A percentile compares a stretch with the other conserved stretches of the same genome.
Evolutionary conservation across 192 early-diverging fungal species (phyloP).

Genomic region (Chytriomyces confervae): DNA sequence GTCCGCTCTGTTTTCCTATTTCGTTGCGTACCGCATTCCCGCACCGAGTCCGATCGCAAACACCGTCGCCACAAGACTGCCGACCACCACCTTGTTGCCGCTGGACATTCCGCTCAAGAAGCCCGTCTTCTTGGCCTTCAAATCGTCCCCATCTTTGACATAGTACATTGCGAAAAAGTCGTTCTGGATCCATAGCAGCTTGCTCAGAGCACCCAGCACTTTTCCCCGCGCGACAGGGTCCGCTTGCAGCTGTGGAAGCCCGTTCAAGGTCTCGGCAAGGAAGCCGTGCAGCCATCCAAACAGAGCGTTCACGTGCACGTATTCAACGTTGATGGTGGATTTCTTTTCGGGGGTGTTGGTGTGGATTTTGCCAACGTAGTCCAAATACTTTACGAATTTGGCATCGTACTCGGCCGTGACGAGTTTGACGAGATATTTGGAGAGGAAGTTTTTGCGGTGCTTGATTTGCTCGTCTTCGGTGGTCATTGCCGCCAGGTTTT

Average conservation of each 20-base stretch:
- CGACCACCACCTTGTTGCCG: no score
- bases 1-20: no score
- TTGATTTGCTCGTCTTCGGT: conserved; percentile 73
- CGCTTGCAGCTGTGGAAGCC: conserved; percentile 47
- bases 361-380: conserved; percentile 80
- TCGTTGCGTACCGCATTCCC: no score
- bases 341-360: conserved; percentile 75
- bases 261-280: conserved; percentile 58
- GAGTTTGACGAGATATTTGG: conserved; percentile 74
- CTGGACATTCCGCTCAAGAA: no score
- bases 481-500: conserved; percentile 51
- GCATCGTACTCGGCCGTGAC: conserved; percentile 58
- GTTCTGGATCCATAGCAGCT: conserved; percentile 86
- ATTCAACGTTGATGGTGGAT: conserved; percentile 80
- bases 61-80: no score
- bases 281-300: conserved; percentile 62
- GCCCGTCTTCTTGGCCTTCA: not conserved
- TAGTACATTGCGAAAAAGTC: conserved; percentile 82
- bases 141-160: conserved; percentile 59
- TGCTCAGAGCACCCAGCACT: conserved; percentile 68
- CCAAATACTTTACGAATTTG: conserved; percentile 71
- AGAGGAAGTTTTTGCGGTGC: conserved; percentile 75
- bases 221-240: conserved; percentile 16
- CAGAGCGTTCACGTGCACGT: conserved; percentile 80
- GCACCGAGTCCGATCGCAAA: no score